Evolutionary conservation across 2,329 filamentous ascomycete species (phyloP).

Genomic region (Colletotrichum tamarilloi): DNA sequence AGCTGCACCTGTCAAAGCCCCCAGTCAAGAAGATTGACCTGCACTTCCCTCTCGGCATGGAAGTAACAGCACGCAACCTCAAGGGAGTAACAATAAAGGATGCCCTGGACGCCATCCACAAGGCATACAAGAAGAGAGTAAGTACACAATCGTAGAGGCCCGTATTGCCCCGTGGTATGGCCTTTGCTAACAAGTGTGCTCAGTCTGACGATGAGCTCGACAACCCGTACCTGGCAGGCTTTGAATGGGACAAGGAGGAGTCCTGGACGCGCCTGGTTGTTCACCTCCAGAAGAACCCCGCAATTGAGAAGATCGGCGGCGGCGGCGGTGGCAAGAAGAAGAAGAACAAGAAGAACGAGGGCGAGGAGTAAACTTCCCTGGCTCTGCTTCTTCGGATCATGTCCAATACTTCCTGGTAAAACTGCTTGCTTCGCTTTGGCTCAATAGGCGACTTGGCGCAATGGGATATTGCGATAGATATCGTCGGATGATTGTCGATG

Average conservation of each 20-base stretch:
- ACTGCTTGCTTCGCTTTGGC: conserved; percentile 50
- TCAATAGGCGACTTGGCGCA: conserved; percentile 52
- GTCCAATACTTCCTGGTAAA: conserved; percentile 51
- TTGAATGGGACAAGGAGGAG: conserved; percentile 96
- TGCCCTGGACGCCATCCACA: conserved; percentile 93
- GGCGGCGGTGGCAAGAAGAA: conserved; percentile 61
- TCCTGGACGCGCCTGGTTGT: conserved; percentile 90
- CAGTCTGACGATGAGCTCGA: conserved; percentile 94
- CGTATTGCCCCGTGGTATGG: no score
- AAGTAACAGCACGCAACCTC: conserved; percentile 89
- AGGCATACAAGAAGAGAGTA: conserved; percentile 97
- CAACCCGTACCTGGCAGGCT: conserved; percentile 87
- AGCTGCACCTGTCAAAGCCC: conserved; percentile 82
- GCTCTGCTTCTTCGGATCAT: conserved; percentile 46
- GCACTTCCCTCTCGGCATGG: conserved; percentile 87
- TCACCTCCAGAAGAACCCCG: conserved; percentile 80
- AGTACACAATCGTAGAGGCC: conserved; percentile 42
- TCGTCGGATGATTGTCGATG: conserved; percentile 45
- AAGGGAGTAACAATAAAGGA: conserved; percentile 98
- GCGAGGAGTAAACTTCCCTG: conserved; percentile 48
- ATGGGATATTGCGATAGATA: conserved; percentile 58
- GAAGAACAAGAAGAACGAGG: conserved; percentile 72
- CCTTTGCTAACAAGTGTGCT: neutral
- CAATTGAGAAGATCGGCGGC: conserved; percentile 53
- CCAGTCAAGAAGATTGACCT: conserved; percentile 95